A percentile compares a stretch with the other conserved stretches of the same genome.
phyloP scores from a whole-genome alignment of 768 basidiomycete species.

The Phylloporus arenicola region DNA sequence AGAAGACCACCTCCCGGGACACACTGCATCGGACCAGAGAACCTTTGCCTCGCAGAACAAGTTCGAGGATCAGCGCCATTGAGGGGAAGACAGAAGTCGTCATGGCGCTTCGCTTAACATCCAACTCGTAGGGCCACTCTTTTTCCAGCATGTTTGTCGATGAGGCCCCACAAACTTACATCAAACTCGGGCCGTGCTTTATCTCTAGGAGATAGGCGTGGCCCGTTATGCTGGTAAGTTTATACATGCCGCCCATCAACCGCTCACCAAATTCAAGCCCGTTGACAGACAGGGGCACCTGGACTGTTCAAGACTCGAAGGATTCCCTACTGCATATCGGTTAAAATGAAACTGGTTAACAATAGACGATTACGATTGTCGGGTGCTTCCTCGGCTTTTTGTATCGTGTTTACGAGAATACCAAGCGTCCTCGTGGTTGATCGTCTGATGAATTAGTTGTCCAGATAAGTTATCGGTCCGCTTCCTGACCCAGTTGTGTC shows the following conservation, averaged over 20 bases:
- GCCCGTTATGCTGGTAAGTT: too few relatives aligned
- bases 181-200: not conserved
- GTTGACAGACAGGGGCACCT: not conserved
- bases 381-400: not conserved
- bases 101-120: slow-evolving; percentile 3
- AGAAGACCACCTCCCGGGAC: too few relatives aligned
- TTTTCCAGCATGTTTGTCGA: not conserved
- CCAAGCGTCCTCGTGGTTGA: not conserved
- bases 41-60: not conserved
- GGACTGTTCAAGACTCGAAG: not conserved
- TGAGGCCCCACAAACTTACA: not conserved
- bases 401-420: not conserved
- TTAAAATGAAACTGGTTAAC: not conserved
- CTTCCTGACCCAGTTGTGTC: not conserved
- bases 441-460: not conserved
- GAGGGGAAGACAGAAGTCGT: slow-evolving; percentile 2
- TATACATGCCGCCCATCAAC: not conserved
- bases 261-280: not conserved
- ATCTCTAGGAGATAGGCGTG: too few relatives aligned
- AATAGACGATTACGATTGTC: not conserved
- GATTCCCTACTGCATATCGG: not conserved
- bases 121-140: not conserved
- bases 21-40: not conserved
- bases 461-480: not conserved
- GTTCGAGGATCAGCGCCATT: not conserved